Evolutionary conservation across 176 grass and related monocot species (phyloP), one percentile per base, ranked within the genome.

Genomic region (Oryza longistaminata): DNA sequence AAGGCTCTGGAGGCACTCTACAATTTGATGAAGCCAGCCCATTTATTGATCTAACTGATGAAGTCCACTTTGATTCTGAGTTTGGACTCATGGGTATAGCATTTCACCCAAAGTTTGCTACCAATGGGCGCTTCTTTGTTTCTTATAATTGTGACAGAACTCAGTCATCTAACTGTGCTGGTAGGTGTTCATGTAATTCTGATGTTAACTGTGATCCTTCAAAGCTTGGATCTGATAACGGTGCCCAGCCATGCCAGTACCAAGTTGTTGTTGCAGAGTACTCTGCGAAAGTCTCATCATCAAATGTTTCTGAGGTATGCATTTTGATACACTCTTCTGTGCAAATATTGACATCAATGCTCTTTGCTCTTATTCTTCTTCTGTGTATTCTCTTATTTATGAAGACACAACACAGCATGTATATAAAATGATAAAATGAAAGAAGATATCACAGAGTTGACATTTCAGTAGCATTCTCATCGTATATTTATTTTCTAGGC

Each of bases 101-200:
- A 52, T 98, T 95, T 76, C 96, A 98, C 84, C 93, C 91, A 19
- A 91, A 95, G 73, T 98, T 93, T 5, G 74, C 83, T 25, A 87
- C 74, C 17, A 98, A 98, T 72, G 96, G 96, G 14, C 91, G 93
- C 25, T 88, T 98, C 81, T 95, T 98, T 74, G 96, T 98, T 68
- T 95, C 91, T 15, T 98, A 98, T 35, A 95, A 93, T 5, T 98
- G 96, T 77, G 96, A 98, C 73, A 95, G 89, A 74, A 80, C 79
- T 29, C 29, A 75, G 39, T 88, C 87, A 31, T 70, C 82, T 81
- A 92, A 67, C 73, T 91, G 11, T 71, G 48, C 73, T 82, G 95
- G 95, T 71, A 93, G 90, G 82, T 98, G 95, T 82, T 91, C 93
- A 46, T 95, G 95, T 78, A 98, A 98, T 82, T 98, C 93, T 82